Percentiles rank a stretch among this genome's conserved stretches.
Conservation (phyloP, 257 asterid species). For the Petrea volubilis region DNA sequence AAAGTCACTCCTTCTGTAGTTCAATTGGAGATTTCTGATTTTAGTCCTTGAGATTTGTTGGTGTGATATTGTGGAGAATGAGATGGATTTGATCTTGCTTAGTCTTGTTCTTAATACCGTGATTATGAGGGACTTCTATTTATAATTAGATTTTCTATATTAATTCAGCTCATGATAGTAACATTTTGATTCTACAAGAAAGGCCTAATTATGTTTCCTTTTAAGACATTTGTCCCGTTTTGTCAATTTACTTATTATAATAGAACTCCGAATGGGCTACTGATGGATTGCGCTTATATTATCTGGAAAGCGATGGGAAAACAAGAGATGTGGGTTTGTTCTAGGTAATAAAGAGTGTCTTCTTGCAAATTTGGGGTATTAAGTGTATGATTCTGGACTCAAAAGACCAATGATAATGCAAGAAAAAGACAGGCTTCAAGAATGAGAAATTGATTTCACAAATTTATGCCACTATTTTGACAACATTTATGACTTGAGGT, state of each 20-base stretch:
- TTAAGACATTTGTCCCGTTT: too few species aligned
- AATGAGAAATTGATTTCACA: not conserved
- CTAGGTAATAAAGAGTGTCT: not conserved
- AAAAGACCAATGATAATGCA: not conserved
- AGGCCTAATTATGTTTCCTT: not conserved
- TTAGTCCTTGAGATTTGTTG: not conserved
- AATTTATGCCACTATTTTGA: not conserved
- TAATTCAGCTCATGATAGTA: conserved; percentile 12
- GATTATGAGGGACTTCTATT: not conserved
- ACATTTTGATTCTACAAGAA: not conserved
- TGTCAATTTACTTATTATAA: too few species aligned
- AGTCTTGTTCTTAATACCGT: not conserved
- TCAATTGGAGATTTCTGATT: conserved; percentile 7
- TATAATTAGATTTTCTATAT: not conserved
- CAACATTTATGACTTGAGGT: not conserved
- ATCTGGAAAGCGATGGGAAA: not conserved
- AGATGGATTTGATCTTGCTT: not conserved
- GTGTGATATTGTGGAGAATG: not conserved
- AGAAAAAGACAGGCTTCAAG: not conserved
- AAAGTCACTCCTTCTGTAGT: not conserved
- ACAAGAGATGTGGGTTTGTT: not conserved
- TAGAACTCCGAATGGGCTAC: not conserved
- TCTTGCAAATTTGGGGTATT: not conserved
- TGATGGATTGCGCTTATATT: not conserved
- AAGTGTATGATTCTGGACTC: not conserved